These are phyloP conservation scores for Quillaja saponaria DNA, from an alignment of 306 rosid genomes.

Conservation along the genomic window DNA sequence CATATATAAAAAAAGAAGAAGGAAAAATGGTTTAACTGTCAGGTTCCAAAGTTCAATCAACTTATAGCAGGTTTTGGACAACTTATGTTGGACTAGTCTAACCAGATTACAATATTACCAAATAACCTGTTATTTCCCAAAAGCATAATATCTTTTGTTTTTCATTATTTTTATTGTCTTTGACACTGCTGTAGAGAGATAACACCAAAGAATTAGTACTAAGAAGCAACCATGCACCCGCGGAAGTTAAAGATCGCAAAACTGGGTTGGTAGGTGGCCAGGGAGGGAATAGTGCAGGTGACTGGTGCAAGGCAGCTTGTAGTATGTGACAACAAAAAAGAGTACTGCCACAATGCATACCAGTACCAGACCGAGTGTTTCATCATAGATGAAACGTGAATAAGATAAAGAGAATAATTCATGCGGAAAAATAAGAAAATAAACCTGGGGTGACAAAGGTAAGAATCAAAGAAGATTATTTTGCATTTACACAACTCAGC, in stretches of 20 bases:
- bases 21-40: background rate
- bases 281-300: background rate
- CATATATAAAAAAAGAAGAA: background rate
- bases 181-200: too few relatives aligned
- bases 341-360: background rate
- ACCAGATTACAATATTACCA: too few relatives aligned
- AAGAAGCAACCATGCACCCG: background rate
- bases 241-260: slow-evolving; percentile 6
- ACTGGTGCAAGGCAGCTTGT: background rate
- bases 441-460: background rate
- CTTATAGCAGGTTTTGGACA: too few relatives aligned
- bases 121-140: too few relatives aligned
- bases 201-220: too few relatives aligned
- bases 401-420: background rate
- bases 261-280: background rate
- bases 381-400: background rate
- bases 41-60: background rate
- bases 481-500: background rate
- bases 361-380: background rate
- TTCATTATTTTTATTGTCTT: too few relatives aligned
- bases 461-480: background rate
- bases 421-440: too few relatives aligned
- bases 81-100: too few relatives aligned
- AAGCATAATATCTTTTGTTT: too few relatives aligned
- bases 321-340: too few relatives aligned